These are phyloP conservation scores for Oryza meridionalis DNA, from an alignment of 176 grass and related monocot genomes.

Conservation along the genomic window DNA sequence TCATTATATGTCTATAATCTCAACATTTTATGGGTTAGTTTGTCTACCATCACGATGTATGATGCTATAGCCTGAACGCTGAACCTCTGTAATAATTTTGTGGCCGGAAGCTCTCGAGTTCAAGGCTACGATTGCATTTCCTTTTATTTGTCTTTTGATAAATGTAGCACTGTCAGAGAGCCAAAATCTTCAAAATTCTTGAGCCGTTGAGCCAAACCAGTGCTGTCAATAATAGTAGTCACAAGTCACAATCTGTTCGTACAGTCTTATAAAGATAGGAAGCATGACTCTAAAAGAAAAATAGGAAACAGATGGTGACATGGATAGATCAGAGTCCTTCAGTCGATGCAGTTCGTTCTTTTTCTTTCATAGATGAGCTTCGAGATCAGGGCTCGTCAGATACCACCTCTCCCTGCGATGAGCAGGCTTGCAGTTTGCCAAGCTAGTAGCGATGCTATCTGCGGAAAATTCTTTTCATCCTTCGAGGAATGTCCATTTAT, in stretches of 20 bases:
- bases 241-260: neutral
- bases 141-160: too few relatives aligned
- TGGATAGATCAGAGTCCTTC: neutral
- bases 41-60: too few relatives aligned
- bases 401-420: too few relatives aligned
- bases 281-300: neutral
- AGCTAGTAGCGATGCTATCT: too few relatives aligned
- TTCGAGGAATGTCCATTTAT: too few relatives aligned
- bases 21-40: too few relatives aligned
- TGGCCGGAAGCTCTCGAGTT: too few relatives aligned
- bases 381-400: neutral
- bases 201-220: neutral
- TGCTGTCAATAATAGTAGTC: neutral
- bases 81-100: too few relatives aligned
- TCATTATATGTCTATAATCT: too few relatives aligned
- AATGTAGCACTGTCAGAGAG: neutral
- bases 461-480: too few relatives aligned
- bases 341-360: neutral
- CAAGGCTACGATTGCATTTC: neutral
- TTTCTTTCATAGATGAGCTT: neutral
- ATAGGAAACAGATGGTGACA: neutral
- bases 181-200: neutral
- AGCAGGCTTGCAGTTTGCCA: too few relatives aligned
- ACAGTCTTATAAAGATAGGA: conserved; percentile 1
- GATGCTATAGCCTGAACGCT: too few relatives aligned